Conservation (phyloP, 768 basidiomycete species). For the Mycena rosella region DNA sequence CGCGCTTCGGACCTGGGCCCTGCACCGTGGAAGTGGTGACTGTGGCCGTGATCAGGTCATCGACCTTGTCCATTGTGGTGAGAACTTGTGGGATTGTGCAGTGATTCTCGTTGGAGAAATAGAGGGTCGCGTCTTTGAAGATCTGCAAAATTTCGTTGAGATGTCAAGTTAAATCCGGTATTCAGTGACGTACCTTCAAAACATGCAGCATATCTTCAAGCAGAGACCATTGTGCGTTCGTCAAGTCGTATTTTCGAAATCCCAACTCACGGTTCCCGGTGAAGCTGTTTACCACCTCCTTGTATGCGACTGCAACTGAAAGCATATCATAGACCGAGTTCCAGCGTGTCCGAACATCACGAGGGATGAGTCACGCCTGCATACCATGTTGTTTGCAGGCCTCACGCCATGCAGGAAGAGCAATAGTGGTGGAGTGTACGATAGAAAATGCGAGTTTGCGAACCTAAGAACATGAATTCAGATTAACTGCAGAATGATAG, state of each 20-base stretch:
- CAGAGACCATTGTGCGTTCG: neutral
- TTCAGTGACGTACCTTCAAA: neutral
- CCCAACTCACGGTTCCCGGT: neutral
- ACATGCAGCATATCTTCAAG: neutral
- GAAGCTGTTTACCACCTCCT: neutral
- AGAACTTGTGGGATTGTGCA: conserved; percentile 45
- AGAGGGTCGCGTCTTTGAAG: conserved; percentile 44
- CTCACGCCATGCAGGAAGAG: conserved; percentile 47
- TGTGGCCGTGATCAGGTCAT: conserved; percentile 29
- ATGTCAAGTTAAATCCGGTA: no score
- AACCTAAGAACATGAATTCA: conserved; percentile 16
- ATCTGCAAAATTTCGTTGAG: conserved; percentile 32
- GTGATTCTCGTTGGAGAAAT: conserved; percentile 39
- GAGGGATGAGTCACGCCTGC: conserved; percentile 40
- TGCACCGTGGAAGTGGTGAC: neutral
- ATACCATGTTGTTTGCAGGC: conserved; percentile 29
- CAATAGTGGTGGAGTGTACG: conserved; percentile 46
- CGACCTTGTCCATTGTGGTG: conserved; percentile 50
- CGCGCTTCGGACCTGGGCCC: neutral
- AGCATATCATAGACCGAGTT: neutral
- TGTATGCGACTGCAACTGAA: neutral
- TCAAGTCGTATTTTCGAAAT: neutral
- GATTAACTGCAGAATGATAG: neutral
- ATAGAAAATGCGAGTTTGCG: conserved; percentile 41
- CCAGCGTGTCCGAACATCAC: neutral